Evolutionary conservation across 441 rosid species (phyloP), one percentile per base, ranked within the genome.

Genomic region (Gossypium lobatum): DNA sequence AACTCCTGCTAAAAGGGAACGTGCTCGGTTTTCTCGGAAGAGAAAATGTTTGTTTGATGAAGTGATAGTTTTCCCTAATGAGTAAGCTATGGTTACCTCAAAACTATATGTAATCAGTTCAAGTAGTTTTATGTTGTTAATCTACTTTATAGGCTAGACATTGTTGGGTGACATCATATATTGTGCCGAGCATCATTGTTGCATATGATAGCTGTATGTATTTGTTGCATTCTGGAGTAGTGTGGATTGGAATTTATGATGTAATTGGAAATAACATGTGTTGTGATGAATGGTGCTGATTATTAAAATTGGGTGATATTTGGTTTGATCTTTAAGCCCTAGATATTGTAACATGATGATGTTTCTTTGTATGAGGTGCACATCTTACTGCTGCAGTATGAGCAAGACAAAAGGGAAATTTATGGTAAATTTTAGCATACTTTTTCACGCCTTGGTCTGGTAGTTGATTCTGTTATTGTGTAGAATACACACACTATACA

Each of bases 1-100:
- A 48, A 91, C 97, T 1, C 97, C 97, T 18, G 85, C 89, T 31
- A 64, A 81, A 25, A 88, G 80, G 83, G 97, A 94, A 79, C 69
- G 67, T 73, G 62, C 79, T 61, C 85, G 75, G 68, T 60, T 58
- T 75, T 65, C 77, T 60, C 80, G 85, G 81, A 90, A 90, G 81
- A 82, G 92, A 73, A 89, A 86, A 78, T 88, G 89, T 78, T 26
- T 85, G 46, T 78, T 79, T 55, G 99, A 95, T 78, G 88, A 89
- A 37, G 75, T 79, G 61, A 81, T 83, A 26, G 77, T 86, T 58
- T 83, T 91, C 80, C 85, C 96, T 23, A 91, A 85, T 80, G 74
- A 70, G 99, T 95, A 91, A 83, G 89, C 78, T 23, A 65, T 72
- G 37, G 57, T 72, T 72, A 25, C 57, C 48, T 26, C 42, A 50